Base-by-base conservation (phyloP, 2,329 filamentous ascomycete genomes). In the Clonostachys rosea region DNA sequence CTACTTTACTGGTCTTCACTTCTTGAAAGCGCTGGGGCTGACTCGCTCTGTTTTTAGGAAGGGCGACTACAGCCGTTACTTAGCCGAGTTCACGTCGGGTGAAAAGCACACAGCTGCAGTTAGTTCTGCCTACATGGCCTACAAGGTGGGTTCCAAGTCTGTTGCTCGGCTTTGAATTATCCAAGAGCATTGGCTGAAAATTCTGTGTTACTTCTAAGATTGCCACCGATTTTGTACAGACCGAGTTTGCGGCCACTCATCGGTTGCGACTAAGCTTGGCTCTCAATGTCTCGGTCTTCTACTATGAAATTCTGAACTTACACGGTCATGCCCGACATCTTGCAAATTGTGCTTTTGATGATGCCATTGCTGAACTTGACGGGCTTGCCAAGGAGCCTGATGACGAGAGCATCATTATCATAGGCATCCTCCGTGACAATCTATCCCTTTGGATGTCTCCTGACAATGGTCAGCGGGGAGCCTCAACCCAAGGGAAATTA, bases 271-370 rank as follows among this genome's bases (percentile, higher is more conserved):
- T 97, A 57, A 94, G 92, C 71, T 87, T 97, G 64, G 92, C 92
- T 59, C 85, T 97, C 61, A 97, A 96, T 87, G 96, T 97, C 84
- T 96, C 91, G 55, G 92, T 96, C 65, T 96, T 96, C 82, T 96
- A 96, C 84, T 96, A 96, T 75, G 94, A 96, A 83, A 96, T 96
- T 70, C 80, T 96, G 68, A 97, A 96, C 86, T 95, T 91, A 35
- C 92, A 91, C 64, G 91, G 96, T 74, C 90, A 88, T 68, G 92
- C 92, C 66, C 97, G 92, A 84, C 92, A 97, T 70, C 85, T 97
- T 58, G 92, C 92, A 74, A 97, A 97, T 85, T 92, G 97, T 80
- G 92, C 94, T 44, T 97, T 97, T 66, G 92, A 97, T 69, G 92
- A 96, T 70, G 92, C 92, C 64, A 96, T 97, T 70, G 92, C 92